Evolutionary conservation across 257 asterid species (phyloP), one percentile per base, ranked within the genome.

Genomic region (Henckelia pumila): DNA sequence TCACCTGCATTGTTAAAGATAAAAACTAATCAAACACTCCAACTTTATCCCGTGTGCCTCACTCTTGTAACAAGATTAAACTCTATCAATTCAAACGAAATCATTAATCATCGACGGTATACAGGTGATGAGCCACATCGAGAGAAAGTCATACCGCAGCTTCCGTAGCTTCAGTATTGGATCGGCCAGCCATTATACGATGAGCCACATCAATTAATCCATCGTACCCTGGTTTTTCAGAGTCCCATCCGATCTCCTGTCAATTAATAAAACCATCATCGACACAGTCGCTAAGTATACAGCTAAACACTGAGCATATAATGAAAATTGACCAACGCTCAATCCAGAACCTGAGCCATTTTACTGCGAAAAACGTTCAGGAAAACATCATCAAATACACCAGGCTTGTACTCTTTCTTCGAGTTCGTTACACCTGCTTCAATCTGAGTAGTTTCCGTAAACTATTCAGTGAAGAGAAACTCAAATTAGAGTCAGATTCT

Each of bases 221-320:
- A 24, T 85, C 93, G 52, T 88, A 91, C 56, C 96, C 96, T 22
- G 93, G 86, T 75, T 80, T 80, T 3, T 79, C 87, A 10, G 97
- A 91, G 61, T 91, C 96, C 97, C 97, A 91, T 40, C 91, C 89
- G 60, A 83, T 78, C 68, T 83, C 95, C 93, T 91, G 77, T 29
- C 50, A 64, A 70, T 70, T 64, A 56, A 19, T 35, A 67, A 53
- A 61, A 53, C 3, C 55, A 64, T 23, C 61, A 63, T 37, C 16
- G 61, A 71, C 4, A n/a, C 19, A 37, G 17, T 11, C 49, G 17
- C 49, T 9, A 37, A 37, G 49, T 37, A 35, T 35, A 35, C 47
- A 35, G 13, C 47, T 20, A 61, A 53, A n/a, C 62, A 52, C 33
- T 7, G 37, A 21, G 20, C 32, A 9, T 21, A 52, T 4, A 62